Evolutionary conservation across 768 basidiomycete species (phyloP).

Genomic region (Boletus patriciae): DNA sequence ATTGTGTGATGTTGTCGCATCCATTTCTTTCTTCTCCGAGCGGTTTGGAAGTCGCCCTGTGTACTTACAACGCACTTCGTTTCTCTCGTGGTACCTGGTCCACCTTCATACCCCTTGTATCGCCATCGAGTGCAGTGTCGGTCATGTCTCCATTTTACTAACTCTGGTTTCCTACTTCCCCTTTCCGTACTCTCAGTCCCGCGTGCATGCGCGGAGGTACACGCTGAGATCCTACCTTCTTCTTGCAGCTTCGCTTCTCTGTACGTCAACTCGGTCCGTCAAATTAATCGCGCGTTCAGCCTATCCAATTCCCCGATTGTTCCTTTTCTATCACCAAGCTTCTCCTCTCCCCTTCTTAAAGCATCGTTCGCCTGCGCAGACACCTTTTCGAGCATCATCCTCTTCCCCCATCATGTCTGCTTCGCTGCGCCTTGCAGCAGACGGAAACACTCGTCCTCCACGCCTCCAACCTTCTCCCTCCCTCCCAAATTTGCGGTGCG

Average conservation of each 20-base stretch:
- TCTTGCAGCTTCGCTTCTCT: slow-evolving; percentile 32
- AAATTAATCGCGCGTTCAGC: slow-evolving; percentile 35
- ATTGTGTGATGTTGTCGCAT: slow-evolving; percentile 11
- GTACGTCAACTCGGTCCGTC: slow-evolving; percentile 35
- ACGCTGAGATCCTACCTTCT: slow-evolving; percentile 22
- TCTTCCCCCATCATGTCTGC: slow-evolving; percentile 28
- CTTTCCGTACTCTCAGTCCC: slow-evolving; percentile 19
- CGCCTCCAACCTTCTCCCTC: slow-evolving; percentile 67
- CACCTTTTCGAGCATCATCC: slow-evolving; percentile 34
- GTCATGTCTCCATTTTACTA: slow-evolving; percentile 6
- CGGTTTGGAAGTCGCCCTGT: not conserved
- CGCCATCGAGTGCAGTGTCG: slow-evolving; percentile 8
- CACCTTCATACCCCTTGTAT: slow-evolving; percentile 13
- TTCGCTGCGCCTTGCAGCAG: slow-evolving; percentile 25
- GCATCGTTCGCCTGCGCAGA: slow-evolving; percentile 26
- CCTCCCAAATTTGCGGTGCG: slow-evolving; percentile 67
- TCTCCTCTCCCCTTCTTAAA: slow-evolving; percentile 36
- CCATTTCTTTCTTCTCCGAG: slow-evolving; percentile 2
- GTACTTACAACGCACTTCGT: slow-evolving; percentile 6
- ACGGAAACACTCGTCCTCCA: slow-evolving; percentile 37
- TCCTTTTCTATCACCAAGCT: slow-evolving; percentile 35
- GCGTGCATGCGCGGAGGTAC: slow-evolving; percentile 25
- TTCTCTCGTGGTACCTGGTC: slow-evolving; percentile 5
- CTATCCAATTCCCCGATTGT: slow-evolving; percentile 31
- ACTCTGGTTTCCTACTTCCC: slow-evolving; percentile 19